Evolutionary conservation across 176 grass and related monocot species (phyloP), one percentile per base, ranked within the genome.

Genomic region (Tillandsia leiboldiana): DNA sequence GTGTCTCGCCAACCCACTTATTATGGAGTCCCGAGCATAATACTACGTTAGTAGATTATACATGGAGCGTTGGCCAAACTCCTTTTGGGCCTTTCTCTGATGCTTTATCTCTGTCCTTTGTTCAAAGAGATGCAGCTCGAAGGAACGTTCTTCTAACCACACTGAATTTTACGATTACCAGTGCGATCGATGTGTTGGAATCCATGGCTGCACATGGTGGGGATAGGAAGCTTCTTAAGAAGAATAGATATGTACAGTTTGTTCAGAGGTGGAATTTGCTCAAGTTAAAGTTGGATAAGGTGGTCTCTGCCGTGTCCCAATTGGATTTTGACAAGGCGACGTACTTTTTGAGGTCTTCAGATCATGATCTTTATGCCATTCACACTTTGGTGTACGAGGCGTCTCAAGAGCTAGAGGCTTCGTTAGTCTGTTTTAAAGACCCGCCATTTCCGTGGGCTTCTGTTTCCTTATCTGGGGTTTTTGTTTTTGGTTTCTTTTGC

Each of bases 191-290:
- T 65, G 50, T 93, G 56, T 79, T 93, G 75, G 86, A 87, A n/a
- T 91, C 86, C 0, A 83, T 99, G 89, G 76, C 62, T 2, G 73
- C 81, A 29, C 89, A 99, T 75, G 94, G 89, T n/a, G 89, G 89
- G 10, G 89, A 93, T 53, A 90, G 58, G 65, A 93, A 91, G 74
- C 77, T 99, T 53, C 82, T 87, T 53, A 83, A 86, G 67, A 90
- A 92, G 78, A 99, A 90, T 80, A 87, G 82, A 80, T 64, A 84
- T 80, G 84, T 83, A 69, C 84, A 88, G 76, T 93, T 99, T 86
- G 72, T 82, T 77, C 94, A 99, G 50, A 99, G 94, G 82, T 93
- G 89, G 89, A 99, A 99, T 78, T 70, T 93, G 70, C 83, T 90
- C 68, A 90, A 68, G 10, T 87, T 83, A 74, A 99, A 99, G 72